A percentile compares a stretch with the other conserved stretches of the same genome.
Conservation (phyloP, 768 basidiomycete genomes). For the Xanthoconium stramineum region DNA sequence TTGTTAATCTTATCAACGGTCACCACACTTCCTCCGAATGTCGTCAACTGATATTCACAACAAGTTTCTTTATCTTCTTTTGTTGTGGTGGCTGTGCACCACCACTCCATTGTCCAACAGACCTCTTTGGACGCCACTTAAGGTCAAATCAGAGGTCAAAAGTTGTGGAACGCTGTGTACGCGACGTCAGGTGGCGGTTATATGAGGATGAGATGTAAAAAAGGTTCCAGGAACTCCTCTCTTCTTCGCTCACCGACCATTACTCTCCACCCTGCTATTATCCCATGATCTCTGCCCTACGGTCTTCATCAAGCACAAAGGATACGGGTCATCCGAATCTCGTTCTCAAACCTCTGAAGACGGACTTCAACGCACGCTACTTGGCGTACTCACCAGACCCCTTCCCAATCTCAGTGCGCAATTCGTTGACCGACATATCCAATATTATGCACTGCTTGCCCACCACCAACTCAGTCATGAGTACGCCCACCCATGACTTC, state of each 20-base stretch:
- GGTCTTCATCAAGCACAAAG: conserved; percentile 1
- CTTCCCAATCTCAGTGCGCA: conserved; percentile 2
- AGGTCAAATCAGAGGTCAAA: conserved; percentile 17
- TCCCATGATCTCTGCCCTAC: conserved; percentile 6
- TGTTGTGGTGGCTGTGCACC: conserved; percentile 12
- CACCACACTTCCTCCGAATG: not conserved
- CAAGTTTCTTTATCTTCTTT: conserved; percentile 5
- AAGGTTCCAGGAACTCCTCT: conserved; percentile 3
- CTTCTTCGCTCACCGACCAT: not conserved
- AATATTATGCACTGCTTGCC: conserved; percentile 1
- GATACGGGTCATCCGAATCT: not conserved
- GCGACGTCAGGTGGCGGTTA: conserved; percentile 8
- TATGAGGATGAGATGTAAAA: conserved; percentile 15
- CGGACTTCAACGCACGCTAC: conserved; percentile 5
- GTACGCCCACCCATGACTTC: not conserved
- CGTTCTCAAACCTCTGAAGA: not conserved
- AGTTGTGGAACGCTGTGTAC: conserved; percentile 2
- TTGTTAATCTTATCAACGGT: conserved; percentile 21
- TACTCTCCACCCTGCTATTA: not conserved
- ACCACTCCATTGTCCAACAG: conserved; percentile 20
- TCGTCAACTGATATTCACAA: conserved; percentile 5
- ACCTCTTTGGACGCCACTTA: conserved; percentile 7
- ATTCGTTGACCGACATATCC: conserved; percentile 5
- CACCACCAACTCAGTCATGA: not conserved
- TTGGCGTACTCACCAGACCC: conserved; percentile 12